Evolutionary conservation across 2,329 filamentous ascomycete species (phyloP).

Genomic region (Meredithiella fracta): DNA sequence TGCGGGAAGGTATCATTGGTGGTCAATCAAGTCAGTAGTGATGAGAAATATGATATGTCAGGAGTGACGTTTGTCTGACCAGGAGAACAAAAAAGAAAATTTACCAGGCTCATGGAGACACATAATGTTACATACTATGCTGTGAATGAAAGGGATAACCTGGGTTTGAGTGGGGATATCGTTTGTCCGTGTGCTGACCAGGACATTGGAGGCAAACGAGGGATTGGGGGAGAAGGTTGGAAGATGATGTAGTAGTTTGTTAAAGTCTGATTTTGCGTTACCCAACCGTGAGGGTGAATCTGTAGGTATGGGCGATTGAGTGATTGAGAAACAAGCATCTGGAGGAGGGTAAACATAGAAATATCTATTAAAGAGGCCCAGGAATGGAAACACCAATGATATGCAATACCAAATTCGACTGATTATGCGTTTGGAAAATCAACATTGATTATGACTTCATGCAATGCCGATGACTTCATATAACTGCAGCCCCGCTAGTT

Average conservation of each 20-base stretch:
- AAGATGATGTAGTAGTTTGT: neutral
- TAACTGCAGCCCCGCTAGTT: too few relatives aligned
- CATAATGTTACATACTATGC: neutral
- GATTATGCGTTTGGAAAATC: too few relatives aligned
- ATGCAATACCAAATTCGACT: too few relatives aligned
- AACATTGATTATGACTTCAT: too few relatives aligned
- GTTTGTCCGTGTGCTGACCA: neutral
- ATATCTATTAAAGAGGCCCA: too few relatives aligned
- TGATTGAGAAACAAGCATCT: too few relatives aligned
- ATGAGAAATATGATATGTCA: neutral
- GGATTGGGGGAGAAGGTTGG: neutral
- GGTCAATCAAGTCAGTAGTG: neutral
- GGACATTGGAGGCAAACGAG: neutral
- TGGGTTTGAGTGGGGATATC: neutral
- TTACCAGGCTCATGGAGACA: neutral
- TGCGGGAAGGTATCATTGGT: neutral
- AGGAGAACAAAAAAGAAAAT: neutral
- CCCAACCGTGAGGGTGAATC: too few relatives aligned
- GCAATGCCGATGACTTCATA: too few relatives aligned
- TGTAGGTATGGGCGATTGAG: too few relatives aligned
- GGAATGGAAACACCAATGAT: too few relatives aligned
- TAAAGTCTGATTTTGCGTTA: too few relatives aligned
- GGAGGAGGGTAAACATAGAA: too few relatives aligned
- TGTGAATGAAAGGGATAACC: neutral
- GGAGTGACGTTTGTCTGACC: neutral